Percentiles rank a stretch among this genome's conserved stretches.
phyloP scores from a whole-genome alignment of 2,329 filamentous ascomycete genomes.

The Helicocarpus griseus region DNA sequence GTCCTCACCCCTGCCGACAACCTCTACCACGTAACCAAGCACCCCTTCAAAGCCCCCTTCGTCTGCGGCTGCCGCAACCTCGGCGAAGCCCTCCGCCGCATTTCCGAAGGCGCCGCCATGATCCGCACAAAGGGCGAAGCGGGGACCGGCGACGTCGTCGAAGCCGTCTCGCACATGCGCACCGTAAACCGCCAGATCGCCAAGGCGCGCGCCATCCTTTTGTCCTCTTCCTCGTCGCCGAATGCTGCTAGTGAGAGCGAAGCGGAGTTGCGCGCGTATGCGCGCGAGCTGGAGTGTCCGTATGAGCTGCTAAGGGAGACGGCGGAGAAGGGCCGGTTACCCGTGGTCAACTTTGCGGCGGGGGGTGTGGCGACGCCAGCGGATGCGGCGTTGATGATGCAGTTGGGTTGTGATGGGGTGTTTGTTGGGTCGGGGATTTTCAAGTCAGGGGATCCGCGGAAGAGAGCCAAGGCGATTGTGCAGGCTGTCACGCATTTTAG shows the following conservation, averaged over 20 bases:
- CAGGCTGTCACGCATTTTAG: conserved; percentile 85
- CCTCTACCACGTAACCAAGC: conserved; percentile 84
- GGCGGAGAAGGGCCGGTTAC: conserved; percentile 74
- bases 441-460: conserved; percentile 84
- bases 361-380: conserved; percentile 99
- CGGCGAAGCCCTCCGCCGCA: conserved; percentile 81
- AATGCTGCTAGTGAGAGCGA: conserved; percentile 37
- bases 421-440: conserved; percentile 97
- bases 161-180: conserved; percentile 93
- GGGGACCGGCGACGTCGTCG: conserved; percentile 91
- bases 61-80: conserved; percentile 94
- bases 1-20: conserved; percentile 92
- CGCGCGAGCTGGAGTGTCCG: conserved; percentile 71
- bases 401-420: conserved; percentile 93
- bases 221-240: conserved; percentile 15
- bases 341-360: conserved; percentile 95
- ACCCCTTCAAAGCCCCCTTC: conserved; percentile 72
- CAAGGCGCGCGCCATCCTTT: conserved; percentile 50
- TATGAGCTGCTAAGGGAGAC: conserved; percentile 75
- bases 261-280: conserved; percentile 65
- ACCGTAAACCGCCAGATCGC: conserved; percentile 77
- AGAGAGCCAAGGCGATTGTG: conserved; percentile 89
- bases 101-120: conserved; percentile 93
- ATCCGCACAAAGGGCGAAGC: conserved; percentile 98
- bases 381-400: conserved; percentile 98